Evolutionary conservation across 176 grass and related monocot genomes (phyloP).

Genomic region (Cenchrus fungigraminus): DNA sequence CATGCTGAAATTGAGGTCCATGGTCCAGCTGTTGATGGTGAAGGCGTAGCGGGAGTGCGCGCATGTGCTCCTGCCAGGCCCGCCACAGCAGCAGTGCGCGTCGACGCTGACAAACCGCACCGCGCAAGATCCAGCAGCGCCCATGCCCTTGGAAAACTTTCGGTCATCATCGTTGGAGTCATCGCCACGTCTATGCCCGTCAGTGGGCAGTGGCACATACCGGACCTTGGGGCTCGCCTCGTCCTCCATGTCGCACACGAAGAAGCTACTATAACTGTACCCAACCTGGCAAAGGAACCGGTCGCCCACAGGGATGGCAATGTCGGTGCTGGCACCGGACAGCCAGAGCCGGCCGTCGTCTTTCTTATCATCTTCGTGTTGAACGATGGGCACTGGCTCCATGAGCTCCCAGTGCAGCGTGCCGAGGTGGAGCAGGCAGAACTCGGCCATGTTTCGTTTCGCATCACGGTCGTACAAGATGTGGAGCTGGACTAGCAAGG

Average conservation of each 20-base stretch:
- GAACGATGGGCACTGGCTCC: neutral
- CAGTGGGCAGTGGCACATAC: neutral
- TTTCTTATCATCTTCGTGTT: no score
- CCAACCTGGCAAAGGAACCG: neutral
- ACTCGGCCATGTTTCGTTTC: neutral
- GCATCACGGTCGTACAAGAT: neutral
- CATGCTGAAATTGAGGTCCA: neutral
- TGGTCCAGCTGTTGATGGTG: neutral
- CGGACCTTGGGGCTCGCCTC: neutral
- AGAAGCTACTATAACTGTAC: rapidly evolving
- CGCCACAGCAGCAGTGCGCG: neutral
- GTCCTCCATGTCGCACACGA: neutral
- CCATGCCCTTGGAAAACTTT: neutral
- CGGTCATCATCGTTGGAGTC: no score
- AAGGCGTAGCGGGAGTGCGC: neutral
- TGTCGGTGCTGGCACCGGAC: no score
- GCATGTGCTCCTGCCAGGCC: neutral
- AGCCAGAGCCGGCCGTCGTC: no score
- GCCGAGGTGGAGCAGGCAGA: neutral
- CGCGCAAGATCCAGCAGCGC: neutral
- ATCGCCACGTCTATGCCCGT: no score
- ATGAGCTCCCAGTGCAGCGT: neutral
- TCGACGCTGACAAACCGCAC: neutral
- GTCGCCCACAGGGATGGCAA: neutral
- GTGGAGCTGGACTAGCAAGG: neutral